A percentile compares a stretch with the other conserved stretches of the same genome.
Conservation (phyloP, 306 rosid species). For the Prosopis cineraria region DNA sequence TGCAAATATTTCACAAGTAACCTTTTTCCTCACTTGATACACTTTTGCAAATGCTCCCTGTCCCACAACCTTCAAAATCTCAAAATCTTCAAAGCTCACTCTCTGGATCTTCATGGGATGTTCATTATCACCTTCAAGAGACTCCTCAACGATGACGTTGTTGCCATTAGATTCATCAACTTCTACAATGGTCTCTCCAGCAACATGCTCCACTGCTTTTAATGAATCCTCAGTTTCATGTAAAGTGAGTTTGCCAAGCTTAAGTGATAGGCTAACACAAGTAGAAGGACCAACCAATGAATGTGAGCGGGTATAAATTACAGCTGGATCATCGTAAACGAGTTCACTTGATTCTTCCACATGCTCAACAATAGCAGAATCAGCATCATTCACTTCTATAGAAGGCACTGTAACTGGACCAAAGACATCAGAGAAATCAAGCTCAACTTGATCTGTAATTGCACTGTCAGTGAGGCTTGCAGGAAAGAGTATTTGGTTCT, state of each 20-base stretch:
- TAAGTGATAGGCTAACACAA: slow-evolving; percentile 72
- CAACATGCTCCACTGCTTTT: slow-evolving; percentile 46
- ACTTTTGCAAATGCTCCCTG: slow-evolving; percentile 97
- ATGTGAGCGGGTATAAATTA: slow-evolving; percentile 81
- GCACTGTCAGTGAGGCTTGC: slow-evolving; percentile 41
- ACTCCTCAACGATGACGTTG: slow-evolving; percentile 34
- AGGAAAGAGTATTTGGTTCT: slow-evolving; percentile 54
- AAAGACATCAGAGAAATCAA: slow-evolving; percentile 88
- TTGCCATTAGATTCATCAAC: slow-evolving; percentile 43
- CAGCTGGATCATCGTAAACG: slow-evolving; percentile 74
- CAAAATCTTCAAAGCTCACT: slow-evolving; percentile 85
- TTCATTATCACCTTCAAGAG: slow-evolving; percentile 42
- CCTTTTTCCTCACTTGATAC: slow-evolving; percentile 90
- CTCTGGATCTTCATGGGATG: slow-evolving; percentile 43
- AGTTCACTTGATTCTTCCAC: slow-evolving; percentile 57
- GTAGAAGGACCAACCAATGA: slow-evolving; percentile 93
- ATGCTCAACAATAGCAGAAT: slow-evolving; percentile 36
- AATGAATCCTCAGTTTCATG: slow-evolving; percentile 56
- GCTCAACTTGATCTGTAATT: slow-evolving; percentile 67
- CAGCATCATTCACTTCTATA: slow-evolving; percentile 51
- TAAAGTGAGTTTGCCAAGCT: slow-evolving; percentile 77
- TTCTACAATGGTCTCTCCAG: slow-evolving; percentile 40
- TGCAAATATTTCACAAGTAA: slow-evolving; percentile 89
- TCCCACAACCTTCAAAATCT: slow-evolving; percentile 95
- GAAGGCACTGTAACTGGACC: slow-evolving; percentile 72